These are phyloP conservation scores for Ceratocystiopsis brevicomis DNA, from an alignment of 2,329 filamentous ascomycete genomes.

Conservation along the genomic window DNA sequence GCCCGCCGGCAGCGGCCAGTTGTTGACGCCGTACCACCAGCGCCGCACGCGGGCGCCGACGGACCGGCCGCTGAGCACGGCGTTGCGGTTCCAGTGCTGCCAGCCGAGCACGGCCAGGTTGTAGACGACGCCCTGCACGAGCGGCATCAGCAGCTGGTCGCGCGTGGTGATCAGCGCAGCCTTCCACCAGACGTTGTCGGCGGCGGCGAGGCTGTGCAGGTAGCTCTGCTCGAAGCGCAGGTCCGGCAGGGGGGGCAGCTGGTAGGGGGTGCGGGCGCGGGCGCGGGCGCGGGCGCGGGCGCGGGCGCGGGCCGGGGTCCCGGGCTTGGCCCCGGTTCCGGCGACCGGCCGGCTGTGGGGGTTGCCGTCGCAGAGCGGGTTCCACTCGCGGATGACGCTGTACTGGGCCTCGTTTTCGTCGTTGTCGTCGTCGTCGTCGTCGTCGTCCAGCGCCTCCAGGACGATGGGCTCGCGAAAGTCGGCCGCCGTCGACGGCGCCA, in stretches of 20 bases:
- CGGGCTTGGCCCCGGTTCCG: background rate
- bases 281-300: no score
- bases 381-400: constrained; percentile 38
- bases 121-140: constrained; percentile 78
- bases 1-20: constrained; percentile 50
- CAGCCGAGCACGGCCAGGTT: constrained; percentile 71
- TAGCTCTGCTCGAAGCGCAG: constrained; percentile 97
- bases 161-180: constrained; percentile 68
- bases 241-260: constrained; percentile 56
- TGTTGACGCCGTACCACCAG: constrained; percentile 94
- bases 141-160: constrained; percentile 81
- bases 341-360: background rate
- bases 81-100: constrained; percentile 72
- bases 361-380: constrained; percentile 18
- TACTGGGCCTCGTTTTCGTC: constrained; percentile 51
- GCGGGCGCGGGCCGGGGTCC: no score
- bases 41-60: constrained; percentile 60
- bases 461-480: constrained; percentile 43
- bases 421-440: constrained; percentile 30
- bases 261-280: constrained; percentile 16
- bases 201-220: constrained; percentile 65
- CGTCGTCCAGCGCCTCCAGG: constrained; percentile 13
- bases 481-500: constrained; percentile 62
- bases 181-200: constrained; percentile 53
- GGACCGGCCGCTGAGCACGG: constrained; percentile 56